phyloP scores from a whole-genome alignment of 1,284 basidiomycete genomes.

The Sporisorium exsertum region DNA sequence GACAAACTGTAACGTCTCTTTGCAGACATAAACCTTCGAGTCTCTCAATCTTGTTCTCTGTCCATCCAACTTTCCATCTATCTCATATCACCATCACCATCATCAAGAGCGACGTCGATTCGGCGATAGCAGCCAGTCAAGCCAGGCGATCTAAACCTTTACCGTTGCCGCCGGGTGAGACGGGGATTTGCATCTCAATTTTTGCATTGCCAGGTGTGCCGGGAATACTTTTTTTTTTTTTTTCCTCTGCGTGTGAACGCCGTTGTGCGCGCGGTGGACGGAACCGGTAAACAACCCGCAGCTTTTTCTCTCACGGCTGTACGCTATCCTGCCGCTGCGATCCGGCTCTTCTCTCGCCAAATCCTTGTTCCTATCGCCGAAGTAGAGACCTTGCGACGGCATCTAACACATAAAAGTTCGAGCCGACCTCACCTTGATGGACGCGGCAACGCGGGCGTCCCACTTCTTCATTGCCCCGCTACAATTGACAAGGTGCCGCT shows the following conservation, averaged over 20 bases:
- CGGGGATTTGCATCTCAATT: slow-evolving; percentile 2
- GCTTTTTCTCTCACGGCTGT: no score
- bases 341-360: neutral
- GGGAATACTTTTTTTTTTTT: slow-evolving; percentile 6
- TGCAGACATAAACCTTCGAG: neutral
- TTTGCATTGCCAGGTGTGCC: slow-evolving; percentile 4
- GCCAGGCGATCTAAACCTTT: neutral
- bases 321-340: neutral
- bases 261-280: neutral
- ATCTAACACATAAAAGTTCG: neutral
- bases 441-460: neutral
- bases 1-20: neutral
- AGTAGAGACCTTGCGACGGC: neutral
- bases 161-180: neutral
- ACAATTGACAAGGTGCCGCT: neutral
- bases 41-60: neutral
- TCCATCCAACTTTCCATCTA: no score
- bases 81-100: no score
- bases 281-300: neutral
- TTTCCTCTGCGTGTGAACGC: neutral
- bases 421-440: neutral
- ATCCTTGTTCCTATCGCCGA: neutral
- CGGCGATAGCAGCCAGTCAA: neutral
- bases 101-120: no score
- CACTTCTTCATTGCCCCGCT: neutral